phyloP scores from a whole-genome alignment of 1,139 yeast species.

The Kodamaea derodonti region DNA sequence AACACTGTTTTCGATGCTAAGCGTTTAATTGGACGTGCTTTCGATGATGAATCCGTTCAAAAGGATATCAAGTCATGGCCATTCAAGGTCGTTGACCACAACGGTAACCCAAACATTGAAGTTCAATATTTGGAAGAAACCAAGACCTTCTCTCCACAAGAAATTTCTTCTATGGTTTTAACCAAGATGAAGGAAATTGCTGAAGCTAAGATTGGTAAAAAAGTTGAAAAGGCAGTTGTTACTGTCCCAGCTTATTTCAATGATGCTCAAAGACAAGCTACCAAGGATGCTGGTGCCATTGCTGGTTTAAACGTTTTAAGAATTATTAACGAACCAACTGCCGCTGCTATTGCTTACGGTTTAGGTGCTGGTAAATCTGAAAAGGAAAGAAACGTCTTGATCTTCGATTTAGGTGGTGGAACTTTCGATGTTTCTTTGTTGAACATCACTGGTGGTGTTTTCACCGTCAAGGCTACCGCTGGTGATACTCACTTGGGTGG shows the following conservation, averaged over 20 bases:
- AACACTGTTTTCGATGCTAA: constrained; percentile 97
- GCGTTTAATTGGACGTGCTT: constrained; percentile 96
- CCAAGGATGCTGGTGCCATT: constrained; percentile 98
- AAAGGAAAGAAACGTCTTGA: constrained; percentile 84
- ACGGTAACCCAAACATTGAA: constrained; percentile 88
- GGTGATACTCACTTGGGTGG: constrained; percentile 99
- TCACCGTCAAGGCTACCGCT: constrained; percentile 99
- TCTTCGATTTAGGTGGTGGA: constrained; percentile 98
- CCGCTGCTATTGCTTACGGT: constrained; percentile 98
- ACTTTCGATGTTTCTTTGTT: constrained; percentile 96
- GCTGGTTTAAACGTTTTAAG: constrained; percentile 95
- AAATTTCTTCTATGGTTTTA: constrained; percentile 93
- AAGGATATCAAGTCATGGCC: constrained; percentile 98
- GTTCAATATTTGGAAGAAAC: constrained; percentile 92
- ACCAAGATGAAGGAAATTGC: constrained; percentile 98
- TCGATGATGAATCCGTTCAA: constrained; percentile 86
- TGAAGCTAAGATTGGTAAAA: constrained; percentile 91
- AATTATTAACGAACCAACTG: constrained; percentile 97
- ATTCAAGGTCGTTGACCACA: constrained; percentile 82
- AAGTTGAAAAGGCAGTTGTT: constrained; percentile 91
- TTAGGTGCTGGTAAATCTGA: constrained; percentile 90
- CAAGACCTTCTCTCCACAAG: constrained; percentile 95
- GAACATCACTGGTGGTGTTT: constrained; percentile 98
- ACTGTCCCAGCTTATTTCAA: constrained; percentile 98
- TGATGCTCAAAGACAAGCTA: constrained; percentile 97